phyloP scores from a whole-genome alignment of 169 alveolate species.

The Fabrea salina region DNA sequence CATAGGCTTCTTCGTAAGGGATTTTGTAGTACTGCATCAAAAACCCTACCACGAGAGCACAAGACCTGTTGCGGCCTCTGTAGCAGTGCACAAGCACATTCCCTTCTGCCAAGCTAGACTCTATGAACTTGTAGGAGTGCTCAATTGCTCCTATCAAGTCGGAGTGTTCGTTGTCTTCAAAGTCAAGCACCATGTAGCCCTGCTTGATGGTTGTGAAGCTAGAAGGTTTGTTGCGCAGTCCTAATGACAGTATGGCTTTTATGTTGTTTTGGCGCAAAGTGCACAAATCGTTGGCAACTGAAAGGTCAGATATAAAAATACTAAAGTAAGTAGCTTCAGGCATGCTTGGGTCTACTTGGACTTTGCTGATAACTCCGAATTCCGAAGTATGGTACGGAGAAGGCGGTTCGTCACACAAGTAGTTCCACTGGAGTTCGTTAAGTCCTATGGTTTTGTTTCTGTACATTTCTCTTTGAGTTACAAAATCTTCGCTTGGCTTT shows the following conservation, averaged over 20 bases:
- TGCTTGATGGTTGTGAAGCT: not conserved
- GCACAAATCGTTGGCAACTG: not conserved
- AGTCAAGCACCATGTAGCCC: not conserved
- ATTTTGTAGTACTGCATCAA: constrained; percentile 68
- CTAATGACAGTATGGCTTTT: not conserved
- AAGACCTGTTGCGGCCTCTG: constrained; percentile 76
- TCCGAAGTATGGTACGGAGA: too few relatives aligned
- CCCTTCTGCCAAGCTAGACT: constrained; percentile 30
- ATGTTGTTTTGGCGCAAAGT: not conserved
- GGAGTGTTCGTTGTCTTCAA: not conserved
- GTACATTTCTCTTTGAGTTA: too few relatives aligned
- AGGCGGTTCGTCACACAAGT: too few relatives aligned
- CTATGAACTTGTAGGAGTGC: not conserved
- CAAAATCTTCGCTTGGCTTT: too few relatives aligned
- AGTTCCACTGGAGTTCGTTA: too few relatives aligned
- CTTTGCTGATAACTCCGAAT: too few relatives aligned
- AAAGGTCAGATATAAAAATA: not conserved
- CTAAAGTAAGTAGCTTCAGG: too few relatives aligned
- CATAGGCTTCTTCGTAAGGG: constrained; percentile 66
- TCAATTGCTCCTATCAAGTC: not conserved
- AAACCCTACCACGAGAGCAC: constrained; percentile 74
- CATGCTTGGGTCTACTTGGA: too few relatives aligned
- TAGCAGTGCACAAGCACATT: constrained; percentile 78
- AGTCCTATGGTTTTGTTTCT: too few relatives aligned
- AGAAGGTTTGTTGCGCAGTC: not conserved